Percentiles rank a stretch among this genome's conserved stretches.
These are phyloP conservation scores for Cydonia oblonga DNA, from an alignment of 331 rosid genomes.

Conservation along the genomic window DNA sequence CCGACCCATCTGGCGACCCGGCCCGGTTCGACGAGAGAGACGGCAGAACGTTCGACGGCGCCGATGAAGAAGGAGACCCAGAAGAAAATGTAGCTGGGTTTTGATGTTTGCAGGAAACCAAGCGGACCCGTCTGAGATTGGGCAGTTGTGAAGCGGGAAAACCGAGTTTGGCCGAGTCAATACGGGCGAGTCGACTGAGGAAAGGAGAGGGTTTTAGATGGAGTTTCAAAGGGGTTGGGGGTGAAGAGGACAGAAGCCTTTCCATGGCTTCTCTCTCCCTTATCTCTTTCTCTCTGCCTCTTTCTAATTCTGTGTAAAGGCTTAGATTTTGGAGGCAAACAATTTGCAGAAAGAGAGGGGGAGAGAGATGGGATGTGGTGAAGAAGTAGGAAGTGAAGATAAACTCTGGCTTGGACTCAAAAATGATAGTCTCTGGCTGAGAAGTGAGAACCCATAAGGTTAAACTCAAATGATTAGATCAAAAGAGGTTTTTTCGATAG, in stretches of 20 bases:
- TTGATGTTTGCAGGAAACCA: slow-evolving; percentile 20
- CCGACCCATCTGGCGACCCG: slow-evolving; percentile 19
- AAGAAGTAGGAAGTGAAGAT: slow-evolving; percentile 22
- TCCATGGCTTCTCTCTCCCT: slow-evolving; percentile 60
- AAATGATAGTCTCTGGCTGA: no score
- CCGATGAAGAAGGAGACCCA: slow-evolving; percentile 10
- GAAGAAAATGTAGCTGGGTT: slow-evolving; percentile 15
- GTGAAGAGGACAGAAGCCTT: slow-evolving; percentile 69
- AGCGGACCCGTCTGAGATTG: slow-evolving; percentile 3
- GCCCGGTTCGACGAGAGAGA: slow-evolving; percentile 17
- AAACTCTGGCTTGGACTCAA: slow-evolving; percentile 14
- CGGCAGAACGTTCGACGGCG: slow-evolving; percentile 8
- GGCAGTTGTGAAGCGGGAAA: slow-evolving; percentile 9
- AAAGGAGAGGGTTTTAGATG: slow-evolving; percentile 19
- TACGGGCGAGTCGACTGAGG: slow-evolving; percentile 24
- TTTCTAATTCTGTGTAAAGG: neutral
- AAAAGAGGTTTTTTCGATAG: no score
- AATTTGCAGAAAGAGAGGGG: slow-evolving; percentile 1
- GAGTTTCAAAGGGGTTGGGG: slow-evolving; percentile 32
- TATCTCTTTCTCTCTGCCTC: neutral
- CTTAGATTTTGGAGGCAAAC: slow-evolving; percentile 11
- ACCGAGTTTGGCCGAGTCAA: slow-evolving; percentile 20
- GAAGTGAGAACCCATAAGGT: no score
- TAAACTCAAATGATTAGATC: no score
- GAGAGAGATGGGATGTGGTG: neutral